These are phyloP conservation scores for Komagataella pseudopastoris DNA, from an alignment of 805 yeast genomes.

Conservation along the genomic window DNA sequence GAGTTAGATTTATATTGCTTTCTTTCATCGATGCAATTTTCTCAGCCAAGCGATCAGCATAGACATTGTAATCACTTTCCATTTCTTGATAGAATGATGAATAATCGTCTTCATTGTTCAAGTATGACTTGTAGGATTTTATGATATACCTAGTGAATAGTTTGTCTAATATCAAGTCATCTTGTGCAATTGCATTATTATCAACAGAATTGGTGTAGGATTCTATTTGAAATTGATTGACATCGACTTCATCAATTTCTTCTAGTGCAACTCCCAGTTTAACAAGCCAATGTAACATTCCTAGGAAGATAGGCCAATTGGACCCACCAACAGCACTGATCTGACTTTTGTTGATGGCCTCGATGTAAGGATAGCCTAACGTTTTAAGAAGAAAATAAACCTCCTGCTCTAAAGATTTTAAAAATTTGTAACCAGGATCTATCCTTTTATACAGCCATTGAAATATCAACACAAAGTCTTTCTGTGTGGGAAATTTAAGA, in stretches of 20 bases:
- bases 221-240: slow-evolving; percentile 10
- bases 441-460: slow-evolving; percentile 65
- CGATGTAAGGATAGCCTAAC: slow-evolving; percentile 69
- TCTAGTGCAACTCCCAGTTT: slow-evolving; percentile 35
- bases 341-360: slow-evolving; percentile 69
- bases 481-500: slow-evolving; percentile 70
- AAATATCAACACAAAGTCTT: slow-evolving; percentile 67
- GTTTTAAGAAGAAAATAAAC: slow-evolving; percentile 53
- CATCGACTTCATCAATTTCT: slow-evolving; percentile 20
- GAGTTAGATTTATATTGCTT: slow-evolving; percentile 25
- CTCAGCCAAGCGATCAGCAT: slow-evolving; percentile 31
- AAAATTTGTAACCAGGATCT: slow-evolving; percentile 68
- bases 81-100: slow-evolving; percentile 39
- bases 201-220: slow-evolving; percentile 3
- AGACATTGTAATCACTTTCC: slow-evolving; percentile 37
- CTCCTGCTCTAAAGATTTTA: slow-evolving; percentile 60
- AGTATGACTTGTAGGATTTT: slow-evolving; percentile 53
- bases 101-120: slow-evolving; percentile 51
- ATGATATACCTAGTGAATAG: slow-evolving; percentile 48
- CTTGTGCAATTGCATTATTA: slow-evolving; percentile 15
- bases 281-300: slow-evolving; percentile 74
- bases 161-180: slow-evolving; percentile 22
- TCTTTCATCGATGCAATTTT: slow-evolving; percentile 28
- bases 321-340: slow-evolving; percentile 87
- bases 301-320: slow-evolving; percentile 74